These are phyloP conservation scores for Cavenderia fasciculata DNA, from an alignment of 78 protist species.

Conservation along the genomic window DNA sequence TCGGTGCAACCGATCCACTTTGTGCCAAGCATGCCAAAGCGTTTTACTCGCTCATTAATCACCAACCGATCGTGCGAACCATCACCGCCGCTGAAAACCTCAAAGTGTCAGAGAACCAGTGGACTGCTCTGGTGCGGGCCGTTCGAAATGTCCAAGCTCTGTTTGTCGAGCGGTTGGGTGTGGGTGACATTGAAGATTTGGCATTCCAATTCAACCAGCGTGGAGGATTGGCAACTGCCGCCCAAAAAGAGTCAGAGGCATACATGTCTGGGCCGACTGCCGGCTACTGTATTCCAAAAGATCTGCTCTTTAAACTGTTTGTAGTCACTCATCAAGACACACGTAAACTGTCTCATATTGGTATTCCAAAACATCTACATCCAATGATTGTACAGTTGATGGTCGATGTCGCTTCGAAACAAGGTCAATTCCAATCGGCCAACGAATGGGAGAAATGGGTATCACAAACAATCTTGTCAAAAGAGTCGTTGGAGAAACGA, in stretches of 20 bases:
- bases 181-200: slow-evolving; percentile 74
- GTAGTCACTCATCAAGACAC: slow-evolving; percentile 75
- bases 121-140: slow-evolving; percentile 70
- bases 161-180: slow-evolving; percentile 61
- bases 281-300: slow-evolving; percentile 81
- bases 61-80: slow-evolving; percentile 65
- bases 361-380: slow-evolving; percentile 71
- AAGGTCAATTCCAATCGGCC: background rate
- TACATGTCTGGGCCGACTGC: slow-evolving; percentile 71
- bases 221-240: slow-evolving; percentile 74
- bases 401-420: slow-evolving; percentile 20
- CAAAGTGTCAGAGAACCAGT: slow-evolving; percentile 72
- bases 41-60: slow-evolving; percentile 46
- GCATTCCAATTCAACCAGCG: slow-evolving; percentile 74
- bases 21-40: slow-evolving; percentile 64
- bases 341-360: slow-evolving; percentile 62
- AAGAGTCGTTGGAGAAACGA: background rate
- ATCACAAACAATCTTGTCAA: background rate
- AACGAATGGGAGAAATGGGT: slow-evolving; percentile 81
- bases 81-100: slow-evolving; percentile 71
- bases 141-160: slow-evolving; percentile 76
- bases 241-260: slow-evolving; percentile 37
- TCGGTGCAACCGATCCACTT: slow-evolving; percentile 77
- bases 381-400: background rate
- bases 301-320: slow-evolving; percentile 63